Evolutionary conservation across 108 stramenopile genomes (phyloP), one percentile per base, ranked within the genome.

Genomic region (Thalassiosira profunda): DNA sequence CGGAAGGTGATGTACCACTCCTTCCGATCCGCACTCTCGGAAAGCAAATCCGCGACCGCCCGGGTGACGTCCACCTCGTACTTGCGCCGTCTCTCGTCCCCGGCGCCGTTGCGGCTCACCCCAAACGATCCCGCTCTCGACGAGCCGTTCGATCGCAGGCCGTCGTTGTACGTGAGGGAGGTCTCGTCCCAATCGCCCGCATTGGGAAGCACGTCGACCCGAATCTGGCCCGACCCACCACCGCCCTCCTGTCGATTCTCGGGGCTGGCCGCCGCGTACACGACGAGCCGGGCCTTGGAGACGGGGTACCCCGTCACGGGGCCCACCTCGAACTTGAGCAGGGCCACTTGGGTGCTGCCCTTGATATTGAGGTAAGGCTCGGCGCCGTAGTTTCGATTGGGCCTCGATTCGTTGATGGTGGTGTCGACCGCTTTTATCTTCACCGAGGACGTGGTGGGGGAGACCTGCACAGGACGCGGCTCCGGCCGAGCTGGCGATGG

Each of bases 341-440:
- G 29, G 12, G 48, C 48, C 48, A 49, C 48, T 49, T 17, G 25
- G 11, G 4, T 49, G 10, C 10, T 18, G 48, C 48, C 48, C 29
- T 49, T 11, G 48, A 49, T 11, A 28, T 28, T 49, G 48, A 49
- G 48, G 15, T 18, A 49, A 2, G 4, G 10, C 18, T 49, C 15
- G 2, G 25, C 48, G 12, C 48, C 48, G 8, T 49, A 49, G 29
- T 49, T 49, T 28, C 25, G 10, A 49, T 49, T 18, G 10, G 11
- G 48, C 12, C 17, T 49, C 17, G 2, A 2, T 18, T 49, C 15
- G 18, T 49, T 18, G 12, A 49, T 49, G 29, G 48, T 49, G 12
- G 48, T 49, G 48, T 49, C 48, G 17, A 49, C 48, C 2, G 48
- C 25, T 49, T 49, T 49, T 25, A 49, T 49, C 7, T 18, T 25